These are phyloP conservation scores for Cordyceps javanica DNA, from an alignment of 2,329 filamentous ascomycete genomes.

Conservation along the genomic window DNA sequence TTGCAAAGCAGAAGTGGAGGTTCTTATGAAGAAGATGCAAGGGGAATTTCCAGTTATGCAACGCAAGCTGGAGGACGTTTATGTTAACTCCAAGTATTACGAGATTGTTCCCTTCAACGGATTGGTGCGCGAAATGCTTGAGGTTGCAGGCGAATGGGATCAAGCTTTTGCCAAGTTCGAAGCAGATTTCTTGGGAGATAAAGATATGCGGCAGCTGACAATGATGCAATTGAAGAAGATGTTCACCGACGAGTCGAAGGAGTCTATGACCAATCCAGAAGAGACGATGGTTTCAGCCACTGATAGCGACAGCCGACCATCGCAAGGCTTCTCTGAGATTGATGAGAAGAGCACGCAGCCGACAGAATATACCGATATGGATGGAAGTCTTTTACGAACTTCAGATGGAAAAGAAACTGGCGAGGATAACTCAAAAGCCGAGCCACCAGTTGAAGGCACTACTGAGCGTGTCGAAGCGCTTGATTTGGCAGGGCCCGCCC, in stretches of 20 bases:
- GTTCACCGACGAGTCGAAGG: conserved; percentile 83
- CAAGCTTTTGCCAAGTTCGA: conserved; percentile 86
- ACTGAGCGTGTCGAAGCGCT: conserved; percentile 44
- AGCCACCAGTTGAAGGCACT: conserved; percentile 26
- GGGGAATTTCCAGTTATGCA: conserved; percentile 74
- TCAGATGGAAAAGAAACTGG: conserved; percentile 25
- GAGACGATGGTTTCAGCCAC: conserved; percentile 46
- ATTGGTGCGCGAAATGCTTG: conserved; percentile 82
- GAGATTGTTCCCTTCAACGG: conserved; percentile 92
- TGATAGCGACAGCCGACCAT: conserved; percentile 42
- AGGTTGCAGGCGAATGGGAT: conserved; percentile 92
- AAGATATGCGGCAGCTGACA: conserved; percentile 87
- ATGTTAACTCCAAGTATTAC: conserved; percentile 92
- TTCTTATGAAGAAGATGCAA: conserved; percentile 68
- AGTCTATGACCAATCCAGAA: conserved; percentile 65
- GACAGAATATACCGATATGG: conserved; percentile 30
- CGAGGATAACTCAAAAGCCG: conserved; percentile 21
- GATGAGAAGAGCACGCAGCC: conserved; percentile 42
- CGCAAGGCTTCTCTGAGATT: conserved; percentile 39
- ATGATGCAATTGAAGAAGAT: conserved; percentile 91
- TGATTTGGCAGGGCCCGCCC: conserved; percentile 39
- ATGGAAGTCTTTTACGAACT: conserved; percentile 17
- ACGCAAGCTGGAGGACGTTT: conserved; percentile 77
- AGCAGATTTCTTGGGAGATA: conserved; percentile 88
- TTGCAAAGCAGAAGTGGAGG: conserved; percentile 76